Evolutionary conservation across 176 grass and related monocot genomes (phyloP), one percentile per base, ranked within the genome.

Genomic region (Zea luxurians): DNA sequence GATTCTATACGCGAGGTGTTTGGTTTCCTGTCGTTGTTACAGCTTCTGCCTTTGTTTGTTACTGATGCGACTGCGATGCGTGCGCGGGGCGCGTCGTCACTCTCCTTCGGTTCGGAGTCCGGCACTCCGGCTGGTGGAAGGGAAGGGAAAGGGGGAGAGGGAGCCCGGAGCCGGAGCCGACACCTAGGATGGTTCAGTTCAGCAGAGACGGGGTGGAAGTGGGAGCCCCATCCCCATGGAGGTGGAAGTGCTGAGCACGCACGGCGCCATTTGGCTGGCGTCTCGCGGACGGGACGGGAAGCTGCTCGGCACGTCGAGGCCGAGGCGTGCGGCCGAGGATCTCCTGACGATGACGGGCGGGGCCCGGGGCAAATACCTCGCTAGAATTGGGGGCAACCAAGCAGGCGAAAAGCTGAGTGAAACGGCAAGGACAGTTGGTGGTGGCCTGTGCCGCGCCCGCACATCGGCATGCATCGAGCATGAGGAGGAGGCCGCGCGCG

Each of bases 1-100:
- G 27, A 27, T 27, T 27, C 27, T 27, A 27, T 27, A 27, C 27
- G 27, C 27, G 27, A 27, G 63, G 78, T 54, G 54, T 86, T 80
- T 35, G 43, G 61, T 5, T 47, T 10, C 61, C 44, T 27, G 60
- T 62, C 60, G 73, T 20, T 52, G 54, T 61, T n/a, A 15, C 36
- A 13, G 36, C 13, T 9, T 34, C 21, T 6, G 9, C 47, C 5
- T 2, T 76, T 15, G 57, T 5, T 46, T 73, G 61, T 21, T 52
- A 40, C 61, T 21, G 35, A 13, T 50, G 8, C 45, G 64, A 42
- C 27, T 48, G 83, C 37, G 82, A 52, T 35, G 70, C 77, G 84
- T 82, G 72, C 73, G 38, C 42, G 70, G 50, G 27, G 27, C 27
- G 52, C 52, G 59, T 35, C 59, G 54, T n/a, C 54, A n/a, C 53